Evolutionary conservation across 2,329 filamentous ascomycete genomes (phyloP).

Genomic region (Ophiostoma populinum): DNA sequence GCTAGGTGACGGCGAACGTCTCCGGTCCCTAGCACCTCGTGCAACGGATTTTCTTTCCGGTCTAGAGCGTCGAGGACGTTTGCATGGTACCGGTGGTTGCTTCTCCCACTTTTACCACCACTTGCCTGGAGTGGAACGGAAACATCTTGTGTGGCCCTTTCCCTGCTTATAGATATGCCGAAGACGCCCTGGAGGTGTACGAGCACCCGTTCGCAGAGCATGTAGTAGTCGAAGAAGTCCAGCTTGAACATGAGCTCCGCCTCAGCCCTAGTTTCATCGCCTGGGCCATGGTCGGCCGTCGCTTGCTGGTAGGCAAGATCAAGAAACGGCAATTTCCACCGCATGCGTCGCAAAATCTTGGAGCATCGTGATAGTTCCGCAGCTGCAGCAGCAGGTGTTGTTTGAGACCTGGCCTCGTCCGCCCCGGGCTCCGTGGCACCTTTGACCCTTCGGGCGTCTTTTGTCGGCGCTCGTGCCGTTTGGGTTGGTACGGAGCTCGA

Average conservation of each 20-base stretch:
- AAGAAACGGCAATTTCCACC: constrained; percentile 47
- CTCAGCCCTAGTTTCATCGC: constrained; percentile 20
- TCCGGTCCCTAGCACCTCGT: constrained; percentile 34
- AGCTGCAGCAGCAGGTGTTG: constrained; percentile 3
- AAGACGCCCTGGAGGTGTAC: constrained; percentile 50
- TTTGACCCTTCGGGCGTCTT: neutral
- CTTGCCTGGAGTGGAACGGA: too few species aligned
- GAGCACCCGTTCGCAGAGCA: constrained; percentile 52
- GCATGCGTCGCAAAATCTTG: constrained; percentile 41
- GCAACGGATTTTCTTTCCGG: constrained; percentile 36
- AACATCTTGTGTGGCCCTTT: neutral
- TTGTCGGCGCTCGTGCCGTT: too few species aligned
- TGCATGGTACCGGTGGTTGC: constrained; percentile 41
- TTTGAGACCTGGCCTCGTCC: neutral
- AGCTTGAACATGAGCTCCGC: constrained; percentile 58
- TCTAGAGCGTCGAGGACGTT: constrained; percentile 49
- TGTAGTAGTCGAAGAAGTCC: constrained; percentile 64
- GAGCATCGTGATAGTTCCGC: constrained; percentile 37
- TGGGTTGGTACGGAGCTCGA: too few species aligned
- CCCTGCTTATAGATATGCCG: constrained; percentile 30
- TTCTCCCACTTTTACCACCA: neutral
- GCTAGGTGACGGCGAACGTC: constrained; percentile 40
- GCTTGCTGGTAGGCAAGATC: constrained; percentile 38
- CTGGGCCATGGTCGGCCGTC: constrained; percentile 5
- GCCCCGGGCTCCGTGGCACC: neutral